phyloP scores from a whole-genome alignment of 2,329 filamentous ascomycete species.

The Blastomyces silverae region DNA sequence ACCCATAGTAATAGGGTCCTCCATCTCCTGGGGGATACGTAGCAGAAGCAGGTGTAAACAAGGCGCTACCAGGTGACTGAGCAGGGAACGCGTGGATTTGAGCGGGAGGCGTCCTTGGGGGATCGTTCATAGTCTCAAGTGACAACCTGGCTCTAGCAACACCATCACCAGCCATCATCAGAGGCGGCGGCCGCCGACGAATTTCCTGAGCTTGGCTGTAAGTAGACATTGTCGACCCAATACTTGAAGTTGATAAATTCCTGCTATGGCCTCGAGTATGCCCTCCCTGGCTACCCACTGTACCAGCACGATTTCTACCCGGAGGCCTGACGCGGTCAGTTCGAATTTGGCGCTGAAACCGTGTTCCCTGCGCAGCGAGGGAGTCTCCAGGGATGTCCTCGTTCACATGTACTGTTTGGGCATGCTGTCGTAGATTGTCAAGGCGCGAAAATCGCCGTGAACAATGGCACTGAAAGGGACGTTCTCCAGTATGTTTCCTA shows the following conservation, averaged over 20 bases:
- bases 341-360: constrained; percentile 86
- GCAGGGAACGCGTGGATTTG: constrained; percentile 59
- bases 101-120: constrained; percentile 57
- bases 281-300: constrained; percentile 63
- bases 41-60: constrained; percentile 75
- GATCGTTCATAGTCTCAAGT: constrained; percentile 57
- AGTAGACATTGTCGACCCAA: constrained; percentile 65
- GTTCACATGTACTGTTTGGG: constrained; percentile 94
- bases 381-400: constrained; percentile 94
- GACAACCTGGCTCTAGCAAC: constrained; percentile 55
- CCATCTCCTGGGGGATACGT: constrained; percentile 58
- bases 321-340: constrained; percentile 75
- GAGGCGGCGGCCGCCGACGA: constrained; percentile 67
- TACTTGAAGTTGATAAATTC: constrained; percentile 83
- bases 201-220: constrained; percentile 58
- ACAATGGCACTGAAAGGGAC: constrained; percentile 95
- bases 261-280: constrained; percentile 70
- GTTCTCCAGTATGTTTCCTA: constrained; percentile 95
- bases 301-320: constrained; percentile 68
- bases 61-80: constrained; percentile 65
- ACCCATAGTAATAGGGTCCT: constrained; percentile 67
- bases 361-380: constrained; percentile 80
- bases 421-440: constrained; percentile 93
- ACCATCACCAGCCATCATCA: constrained; percentile 73
- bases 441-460: constrained; percentile 85